Conservation (phyloP, 441 rosid genomes). For the Populus hybrid region DNA sequence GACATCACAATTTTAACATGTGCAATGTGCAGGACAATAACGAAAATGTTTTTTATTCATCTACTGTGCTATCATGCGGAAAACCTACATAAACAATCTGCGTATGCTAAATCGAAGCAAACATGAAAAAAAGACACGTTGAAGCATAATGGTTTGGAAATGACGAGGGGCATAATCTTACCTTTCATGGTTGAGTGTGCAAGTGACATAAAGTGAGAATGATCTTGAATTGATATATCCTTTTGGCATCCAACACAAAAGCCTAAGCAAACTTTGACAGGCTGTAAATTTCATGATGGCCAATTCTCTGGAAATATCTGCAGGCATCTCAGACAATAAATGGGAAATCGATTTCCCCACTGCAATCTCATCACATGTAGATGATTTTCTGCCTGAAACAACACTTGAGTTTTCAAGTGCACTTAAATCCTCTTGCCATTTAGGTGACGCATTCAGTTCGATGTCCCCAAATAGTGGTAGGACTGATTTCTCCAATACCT, state of each 20-base stretch:
- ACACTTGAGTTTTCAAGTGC: conserved; percentile 39
- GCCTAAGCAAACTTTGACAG: conserved; percentile 59
- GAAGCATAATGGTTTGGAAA: not conserved
- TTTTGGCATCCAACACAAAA: conserved; percentile 78
- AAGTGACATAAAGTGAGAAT: conserved; percentile 46
- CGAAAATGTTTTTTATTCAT: not conserved
- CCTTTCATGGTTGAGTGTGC: conserved; percentile 78
- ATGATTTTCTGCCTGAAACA: conserved; percentile 25
- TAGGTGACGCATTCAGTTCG: conserved; percentile 42
- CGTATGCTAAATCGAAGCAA: not conserved
- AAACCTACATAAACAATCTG: not conserved
- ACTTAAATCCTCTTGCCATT: conserved; percentile 61
- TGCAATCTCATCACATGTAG: conserved; percentile 8
- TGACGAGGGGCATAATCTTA: conserved; percentile 23
- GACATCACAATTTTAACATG: not conserved
- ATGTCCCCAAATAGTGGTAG: conserved; percentile 33
- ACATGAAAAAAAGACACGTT: not conserved
- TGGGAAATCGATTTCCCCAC: conserved; percentile 21
- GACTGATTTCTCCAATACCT: conserved; percentile 61
- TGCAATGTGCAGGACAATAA: not conserved
- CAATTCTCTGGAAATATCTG: conserved; percentile 33
- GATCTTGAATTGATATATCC: conserved; percentile 57
- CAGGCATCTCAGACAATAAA: conserved; percentile 25
- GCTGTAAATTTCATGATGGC: conserved; percentile 36
- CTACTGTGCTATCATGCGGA: not conserved